Percentiles rank a stretch among this genome's conserved stretches.
Evolutionary conservation across 1,284 basidiomycete genomes (phyloP).

Genomic region (Mycena citricolor): DNA sequence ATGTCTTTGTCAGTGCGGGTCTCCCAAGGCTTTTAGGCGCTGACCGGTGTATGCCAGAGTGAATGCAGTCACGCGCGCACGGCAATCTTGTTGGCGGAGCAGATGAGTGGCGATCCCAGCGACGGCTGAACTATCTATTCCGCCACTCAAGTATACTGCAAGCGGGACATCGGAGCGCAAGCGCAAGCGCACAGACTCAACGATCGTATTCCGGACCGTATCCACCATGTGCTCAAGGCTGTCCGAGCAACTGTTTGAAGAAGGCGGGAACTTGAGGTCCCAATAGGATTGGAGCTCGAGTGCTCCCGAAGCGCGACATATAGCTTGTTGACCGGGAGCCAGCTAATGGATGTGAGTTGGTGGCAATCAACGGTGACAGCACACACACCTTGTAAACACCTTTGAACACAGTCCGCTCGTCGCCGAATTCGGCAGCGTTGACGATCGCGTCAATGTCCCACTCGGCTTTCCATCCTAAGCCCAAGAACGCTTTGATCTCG

Average conservation of each 20-base stretch:
- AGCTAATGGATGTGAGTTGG: neutral
- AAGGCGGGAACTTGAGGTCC: neutral
- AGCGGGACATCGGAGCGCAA: conserved; percentile 17
- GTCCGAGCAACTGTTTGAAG: too few species aligned
- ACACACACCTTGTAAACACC: conserved; percentile 25
- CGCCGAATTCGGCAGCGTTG: conserved; percentile 22
- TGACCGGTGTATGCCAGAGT: conserved; percentile 10
- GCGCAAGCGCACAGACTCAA: conserved; percentile 15
- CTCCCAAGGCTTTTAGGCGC: too few species aligned
- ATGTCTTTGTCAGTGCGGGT: too few species aligned
- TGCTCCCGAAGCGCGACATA: neutral
- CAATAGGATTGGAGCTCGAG: neutral
- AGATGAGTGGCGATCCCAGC: conserved; percentile 16
- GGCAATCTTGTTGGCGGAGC: conserved; percentile 8
- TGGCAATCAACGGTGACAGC: too few species aligned
- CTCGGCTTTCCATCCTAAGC: conserved; percentile 25
- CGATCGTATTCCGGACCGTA: conserved; percentile 5
- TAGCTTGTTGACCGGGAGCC: neutral
- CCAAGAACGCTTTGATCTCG: conserved; percentile 26
- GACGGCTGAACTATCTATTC: conserved; percentile 16
- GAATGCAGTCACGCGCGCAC: conserved; percentile 12
- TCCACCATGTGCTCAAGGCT: conserved; percentile 6
- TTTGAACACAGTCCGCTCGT: conserved; percentile 26
- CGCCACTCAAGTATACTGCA: conserved; percentile 19
- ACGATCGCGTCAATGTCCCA: conserved; percentile 28